Evolutionary conservation across 2,329 filamentous ascomycete genomes (phyloP).

Genomic region (Aspergillus alliaceus): DNA sequence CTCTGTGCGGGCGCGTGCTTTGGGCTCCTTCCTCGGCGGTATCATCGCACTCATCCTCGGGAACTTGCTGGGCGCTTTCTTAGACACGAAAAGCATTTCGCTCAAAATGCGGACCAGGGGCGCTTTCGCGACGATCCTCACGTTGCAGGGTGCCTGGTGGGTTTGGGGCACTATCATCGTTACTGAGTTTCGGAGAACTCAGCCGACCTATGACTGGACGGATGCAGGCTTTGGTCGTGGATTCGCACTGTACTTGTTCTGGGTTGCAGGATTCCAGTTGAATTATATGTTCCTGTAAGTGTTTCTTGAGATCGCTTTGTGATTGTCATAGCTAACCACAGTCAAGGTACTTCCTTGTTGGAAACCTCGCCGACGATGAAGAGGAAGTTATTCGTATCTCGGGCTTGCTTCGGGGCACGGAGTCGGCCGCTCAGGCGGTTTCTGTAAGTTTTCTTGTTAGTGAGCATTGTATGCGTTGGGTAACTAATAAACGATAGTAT

Average conservation of each 20-base stretch:
- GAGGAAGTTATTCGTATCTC: slow-evolving; percentile 68
- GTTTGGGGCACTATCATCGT: slow-evolving; percentile 68
- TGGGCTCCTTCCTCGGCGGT: slow-evolving; percentile 70
- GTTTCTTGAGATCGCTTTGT: neutral
- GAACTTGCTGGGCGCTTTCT: slow-evolving; percentile 65
- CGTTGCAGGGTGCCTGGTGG: slow-evolving; percentile 69
- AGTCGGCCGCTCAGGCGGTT: slow-evolving; percentile 71
- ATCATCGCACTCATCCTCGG: slow-evolving; percentile 65
- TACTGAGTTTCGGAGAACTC: slow-evolving; percentile 57
- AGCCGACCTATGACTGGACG: slow-evolving; percentile 66
- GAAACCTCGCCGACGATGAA: slow-evolving; percentile 62
- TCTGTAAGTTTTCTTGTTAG: slow-evolving; percentile 45
- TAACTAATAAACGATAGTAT: slow-evolving; percentile 47
- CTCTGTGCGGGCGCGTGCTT: slow-evolving; percentile 65
- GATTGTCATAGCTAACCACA: neutral
- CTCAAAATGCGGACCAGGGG: slow-evolving; percentile 56
- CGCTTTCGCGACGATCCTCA: slow-evolving; percentile 53
- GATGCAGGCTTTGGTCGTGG: slow-evolving; percentile 63
- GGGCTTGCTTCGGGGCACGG: slow-evolving; percentile 66
- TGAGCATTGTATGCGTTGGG: neutral
- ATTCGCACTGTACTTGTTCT: slow-evolving; percentile 67
- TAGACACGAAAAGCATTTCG: slow-evolving; percentile 59
- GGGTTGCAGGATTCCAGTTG: slow-evolving; percentile 67
- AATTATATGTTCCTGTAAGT: slow-evolving; percentile 70
- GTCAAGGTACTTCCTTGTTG: slow-evolving; percentile 66